Evolutionary conservation across 345 rosid species (phyloP).

Genomic region (Mallotus nudiflorus): DNA sequence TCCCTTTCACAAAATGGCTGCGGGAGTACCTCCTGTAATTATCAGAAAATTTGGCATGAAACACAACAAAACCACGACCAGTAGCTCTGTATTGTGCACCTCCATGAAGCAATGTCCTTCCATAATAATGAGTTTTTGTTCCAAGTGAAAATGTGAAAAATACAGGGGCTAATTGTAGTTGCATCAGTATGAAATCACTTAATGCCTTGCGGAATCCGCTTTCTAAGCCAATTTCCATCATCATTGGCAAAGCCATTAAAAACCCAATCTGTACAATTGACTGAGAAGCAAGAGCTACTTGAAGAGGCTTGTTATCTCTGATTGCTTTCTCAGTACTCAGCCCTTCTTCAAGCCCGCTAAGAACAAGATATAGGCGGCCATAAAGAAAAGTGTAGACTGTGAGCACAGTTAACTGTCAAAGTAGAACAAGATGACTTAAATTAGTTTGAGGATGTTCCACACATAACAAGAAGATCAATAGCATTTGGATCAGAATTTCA

Average conservation of each 20-base stretch:
- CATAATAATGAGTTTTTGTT: slow-evolving; percentile 94
- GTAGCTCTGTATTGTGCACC: slow-evolving; percentile 95
- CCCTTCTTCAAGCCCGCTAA: slow-evolving; percentile 92
- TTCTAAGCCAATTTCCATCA: slow-evolving; percentile 98
- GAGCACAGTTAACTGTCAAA: slow-evolving; percentile 85
- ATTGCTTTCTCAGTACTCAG: slow-evolving; percentile 66
- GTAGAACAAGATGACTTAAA: slow-evolving; percentile 20
- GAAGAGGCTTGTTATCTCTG: slow-evolving; percentile 90
- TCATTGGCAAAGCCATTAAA: slow-evolving; percentile 96
- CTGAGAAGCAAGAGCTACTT: slow-evolving; percentile 98
- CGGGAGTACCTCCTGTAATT: slow-evolving; percentile 95
- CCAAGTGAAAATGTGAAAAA: slow-evolving; percentile 99
- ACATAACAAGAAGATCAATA: slow-evolving; percentile 4
- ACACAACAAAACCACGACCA: slow-evolving; percentile 97
- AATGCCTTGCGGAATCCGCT: slow-evolving; percentile 93
- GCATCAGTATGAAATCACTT: slow-evolving; percentile 94
- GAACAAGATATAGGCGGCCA: slow-evolving; percentile 96
- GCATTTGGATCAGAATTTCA: background rate
- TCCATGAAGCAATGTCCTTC: slow-evolving; percentile 94
- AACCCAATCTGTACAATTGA: slow-evolving; percentile 95
- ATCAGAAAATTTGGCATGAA: slow-evolving; percentile 98
- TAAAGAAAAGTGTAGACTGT: slow-evolving; percentile 93
- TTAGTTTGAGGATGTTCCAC: background rate
- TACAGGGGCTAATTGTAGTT: slow-evolving; percentile 89
- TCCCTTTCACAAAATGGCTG: slow-evolving; percentile 96